Evolutionary conservation across 768 basidiomycete species (phyloP).

Genomic region (Tricholomella constricta): DNA sequence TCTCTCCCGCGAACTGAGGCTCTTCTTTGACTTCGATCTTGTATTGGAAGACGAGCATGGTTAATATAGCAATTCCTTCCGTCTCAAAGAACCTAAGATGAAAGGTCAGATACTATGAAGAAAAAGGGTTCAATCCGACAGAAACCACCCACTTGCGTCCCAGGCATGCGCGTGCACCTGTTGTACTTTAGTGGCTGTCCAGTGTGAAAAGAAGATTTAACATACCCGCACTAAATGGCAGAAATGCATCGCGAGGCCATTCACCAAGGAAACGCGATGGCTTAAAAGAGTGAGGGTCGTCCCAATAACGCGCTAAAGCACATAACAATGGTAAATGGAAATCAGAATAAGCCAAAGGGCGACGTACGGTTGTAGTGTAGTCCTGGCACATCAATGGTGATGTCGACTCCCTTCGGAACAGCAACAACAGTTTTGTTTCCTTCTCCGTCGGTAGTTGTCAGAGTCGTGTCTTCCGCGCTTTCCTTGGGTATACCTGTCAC

Average conservation of each 20-base stretch:
- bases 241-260: conserved; percentile 56
- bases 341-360: neutral
- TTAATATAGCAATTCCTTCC: conserved; percentile 52
- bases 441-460: conserved; percentile 32
- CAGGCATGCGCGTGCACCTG: conserved; percentile 47
- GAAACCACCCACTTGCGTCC: conserved; percentile 45
- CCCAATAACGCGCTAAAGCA: conserved; percentile 53
- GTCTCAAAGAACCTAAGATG: conserved; percentile 49
- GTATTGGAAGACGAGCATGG: conserved; percentile 48
- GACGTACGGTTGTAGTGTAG: conserved; percentile 54
- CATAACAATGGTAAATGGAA: neutral
- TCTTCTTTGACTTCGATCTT: conserved; percentile 53
- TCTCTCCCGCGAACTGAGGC: conserved; percentile 46
- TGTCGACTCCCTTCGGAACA: conserved; percentile 42
- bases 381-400: conserved; percentile 40
- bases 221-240: conserved; percentile 51
- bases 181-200: neutral
- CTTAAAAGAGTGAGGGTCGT: conserved; percentile 49
- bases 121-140: no score
- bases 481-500: conserved; percentile 45
- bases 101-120: neutral
- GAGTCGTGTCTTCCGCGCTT: conserved; percentile 47
- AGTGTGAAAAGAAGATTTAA: neutral
- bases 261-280: conserved; percentile 52
- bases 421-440: conserved; percentile 42